Evolutionary conservation across 768 basidiomycete species (phyloP), one percentile per base, ranked within the genome.

Genomic region (Strobilomyces confusus): DNA sequence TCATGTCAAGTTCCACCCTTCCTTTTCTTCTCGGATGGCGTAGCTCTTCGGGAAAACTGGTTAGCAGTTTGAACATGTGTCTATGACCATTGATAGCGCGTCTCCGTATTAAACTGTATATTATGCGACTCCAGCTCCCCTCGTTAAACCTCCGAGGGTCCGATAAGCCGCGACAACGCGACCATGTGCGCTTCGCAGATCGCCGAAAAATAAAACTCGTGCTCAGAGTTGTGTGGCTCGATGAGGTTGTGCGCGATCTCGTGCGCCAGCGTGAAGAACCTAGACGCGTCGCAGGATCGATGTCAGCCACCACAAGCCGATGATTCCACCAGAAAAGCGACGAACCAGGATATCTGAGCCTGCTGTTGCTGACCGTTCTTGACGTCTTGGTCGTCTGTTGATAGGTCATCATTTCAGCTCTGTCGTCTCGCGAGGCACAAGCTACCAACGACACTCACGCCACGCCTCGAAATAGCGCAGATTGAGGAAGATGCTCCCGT

Each of bases 151-250:
- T 41, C 40, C 3, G 40, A 6, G 26, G 15, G 15, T 15, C 42
- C 42, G 9, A 45, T 20, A 19, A 45, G 44, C 25, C 44, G 44
- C 19, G 44, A 45, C 19, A 45, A 32, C 30, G 30, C 44, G 20
- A 45, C 29, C 44, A 32, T 32, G 30, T 45, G 44, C 13, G 44
- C 44, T 17, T 45, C 44, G 19, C 44, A 45, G 29, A 45, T 45
- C 30, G 44, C 44, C 29, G 44, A 45, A 45, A 45, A 45, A 30
- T 45, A 45, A 45, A 45, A 45, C 20, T 45, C 44, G 44, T 45
- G 44, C 12, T 45, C 44, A 13, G 44, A 45, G 19, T 45, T 45
- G 30, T 45, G 44, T 11, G 44, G 44, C 19, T 45, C 44, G 30
- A 45, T 45, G 12, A 45, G 44, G 19, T 45, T 45, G 30, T 45